Percentiles rank a stretch among this genome's conserved stretches.
These are phyloP conservation scores for Saururus chinensis DNA, from an alignment of 164 flowering plant genomes.

Conservation along the genomic window DNA sequence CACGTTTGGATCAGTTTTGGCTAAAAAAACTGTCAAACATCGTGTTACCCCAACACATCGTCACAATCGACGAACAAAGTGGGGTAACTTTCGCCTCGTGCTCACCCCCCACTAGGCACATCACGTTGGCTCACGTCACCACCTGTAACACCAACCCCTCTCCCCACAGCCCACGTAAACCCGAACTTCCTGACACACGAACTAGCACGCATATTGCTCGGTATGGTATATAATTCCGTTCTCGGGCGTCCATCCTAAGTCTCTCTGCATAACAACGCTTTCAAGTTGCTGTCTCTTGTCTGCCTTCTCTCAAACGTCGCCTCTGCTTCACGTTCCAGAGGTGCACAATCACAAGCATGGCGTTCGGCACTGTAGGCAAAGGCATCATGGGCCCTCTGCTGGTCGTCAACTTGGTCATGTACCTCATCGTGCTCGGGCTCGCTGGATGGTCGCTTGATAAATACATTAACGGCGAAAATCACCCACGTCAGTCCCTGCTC, in stretches of 20 bases:
- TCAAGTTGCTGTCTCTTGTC: neutral
- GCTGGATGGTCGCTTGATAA: conserved; percentile 55
- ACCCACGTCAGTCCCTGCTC: conserved; percentile 29
- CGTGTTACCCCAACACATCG: no score
- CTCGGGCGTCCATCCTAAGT: no score
- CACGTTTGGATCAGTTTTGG: no score
- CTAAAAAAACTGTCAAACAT: no score
- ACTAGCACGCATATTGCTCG: no score
- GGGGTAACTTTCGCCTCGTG: no score
- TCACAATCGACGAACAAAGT: no score
- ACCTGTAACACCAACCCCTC: neutral
- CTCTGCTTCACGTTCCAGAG: no score
- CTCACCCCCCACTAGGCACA: neutral
- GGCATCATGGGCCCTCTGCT: conserved; percentile 31
- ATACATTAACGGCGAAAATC: conserved; percentile 44
- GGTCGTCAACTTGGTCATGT: conserved; percentile 29
- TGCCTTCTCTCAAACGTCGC: neutral
- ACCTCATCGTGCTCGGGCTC: conserved; percentile 34
- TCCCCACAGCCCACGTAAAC: neutral
- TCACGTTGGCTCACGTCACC: neutral
- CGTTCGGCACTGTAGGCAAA: conserved; percentile 25
- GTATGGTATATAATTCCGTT: no score
- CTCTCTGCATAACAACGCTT: no score
- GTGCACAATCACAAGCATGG: neutral
- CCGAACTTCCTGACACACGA: neutral